Evolutionary conservation across 2,329 filamentous ascomycete species (phyloP), one percentile per base, ranked within the genome.

Genomic region (Fusarium bulbicola): DNA sequence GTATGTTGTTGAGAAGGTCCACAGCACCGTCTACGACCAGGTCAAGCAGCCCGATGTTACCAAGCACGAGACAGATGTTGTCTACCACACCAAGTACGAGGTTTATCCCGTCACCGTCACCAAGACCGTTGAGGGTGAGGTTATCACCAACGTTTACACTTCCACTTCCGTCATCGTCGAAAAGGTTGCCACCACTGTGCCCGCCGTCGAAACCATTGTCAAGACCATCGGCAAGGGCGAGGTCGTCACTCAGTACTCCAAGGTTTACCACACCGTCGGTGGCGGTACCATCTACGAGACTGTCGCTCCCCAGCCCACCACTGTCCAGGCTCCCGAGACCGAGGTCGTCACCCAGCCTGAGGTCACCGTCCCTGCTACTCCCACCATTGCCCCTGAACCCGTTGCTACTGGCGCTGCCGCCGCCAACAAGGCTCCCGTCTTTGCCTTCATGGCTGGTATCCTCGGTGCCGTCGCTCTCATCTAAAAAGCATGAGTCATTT

Each of bases 71-170:
- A 53, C 54, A 10, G 63, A 79, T 68, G 76, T 82, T 16, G 79
- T 79, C 26, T 84, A 85, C 75, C 81, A 78, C 8, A 86, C 84
- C 37, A 64, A 82, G 52, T 87, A 85, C 16, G 81, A 80, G 32
- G 77, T 86, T 12, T 84, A 82, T 76, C 85, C 85, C 18, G 74
- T 86, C 10, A 82, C 82, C 7, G 75, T 79, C 11, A 83, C 81
- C 6, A 82, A 81, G 18, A 79, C 80, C 5, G 81, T 76, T 14
- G 62, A 66, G 46, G 74, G 77, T 4, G 70, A 78, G 58, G 70
- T 75, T 7, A 32, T 72, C 13, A 77, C 72, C 58, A 70, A 73
- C 28, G 77, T 77, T 10, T 75, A 79, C 62, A 80, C 76, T 2
- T 70, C 70, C 6, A 78, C 74, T 28, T 65, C 74, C 21, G 66